Percentiles rank a stretch among this genome's conserved stretches.
phyloP scores from a whole-genome alignment of 805 yeast species.

The Candida stauntonica region DNA sequence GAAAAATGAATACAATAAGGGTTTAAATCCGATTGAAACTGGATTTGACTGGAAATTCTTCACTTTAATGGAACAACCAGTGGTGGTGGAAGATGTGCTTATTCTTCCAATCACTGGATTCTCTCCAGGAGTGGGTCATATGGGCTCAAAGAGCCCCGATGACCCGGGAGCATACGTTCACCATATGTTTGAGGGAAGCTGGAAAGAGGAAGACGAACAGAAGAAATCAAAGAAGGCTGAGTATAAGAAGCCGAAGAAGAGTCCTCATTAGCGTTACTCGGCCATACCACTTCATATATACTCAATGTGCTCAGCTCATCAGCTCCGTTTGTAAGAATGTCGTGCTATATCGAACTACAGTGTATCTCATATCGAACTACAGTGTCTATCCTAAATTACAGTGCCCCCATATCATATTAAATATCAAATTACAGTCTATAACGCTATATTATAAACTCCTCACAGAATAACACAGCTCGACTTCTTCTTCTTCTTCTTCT shows the following conservation, averaged over 20 bases:
- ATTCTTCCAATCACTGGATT: slow-evolving; percentile 68
- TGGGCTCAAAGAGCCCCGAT: slow-evolving; percentile 47
- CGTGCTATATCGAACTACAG: too few relatives aligned
- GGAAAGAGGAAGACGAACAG: slow-evolving; percentile 41
- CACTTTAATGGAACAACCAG: slow-evolving; percentile 53
- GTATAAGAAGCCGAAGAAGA: slow-evolving; percentile 5
- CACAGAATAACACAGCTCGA: slow-evolving; percentile 24
- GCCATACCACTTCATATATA: too few relatives aligned
- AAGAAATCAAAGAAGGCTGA: slow-evolving; percentile 1
- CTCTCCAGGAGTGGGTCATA: slow-evolving; percentile 65
- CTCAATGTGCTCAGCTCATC: too few relatives aligned
- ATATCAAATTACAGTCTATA: too few relatives aligned
- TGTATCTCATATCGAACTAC: too few relatives aligned
- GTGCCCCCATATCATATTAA: too few relatives aligned
- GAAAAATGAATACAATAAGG: slow-evolving; percentile 26
- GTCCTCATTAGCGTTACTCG: slow-evolving; percentile 5
- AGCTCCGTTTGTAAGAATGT: too few relatives aligned
- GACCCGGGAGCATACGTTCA: slow-evolving; percentile 53
- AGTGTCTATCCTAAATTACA: too few relatives aligned
- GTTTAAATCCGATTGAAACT: slow-evolving; percentile 24
- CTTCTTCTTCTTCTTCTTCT: slow-evolving; percentile 27
- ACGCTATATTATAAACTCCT: too few relatives aligned
- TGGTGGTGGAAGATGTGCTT: slow-evolving; percentile 60
- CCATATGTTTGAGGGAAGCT: slow-evolving; percentile 61
- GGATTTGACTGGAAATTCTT: slow-evolving; percentile 59